phyloP scores from a whole-genome alignment of 179 eudicot genomes.

The Patellifolia procumbens region DNA sequence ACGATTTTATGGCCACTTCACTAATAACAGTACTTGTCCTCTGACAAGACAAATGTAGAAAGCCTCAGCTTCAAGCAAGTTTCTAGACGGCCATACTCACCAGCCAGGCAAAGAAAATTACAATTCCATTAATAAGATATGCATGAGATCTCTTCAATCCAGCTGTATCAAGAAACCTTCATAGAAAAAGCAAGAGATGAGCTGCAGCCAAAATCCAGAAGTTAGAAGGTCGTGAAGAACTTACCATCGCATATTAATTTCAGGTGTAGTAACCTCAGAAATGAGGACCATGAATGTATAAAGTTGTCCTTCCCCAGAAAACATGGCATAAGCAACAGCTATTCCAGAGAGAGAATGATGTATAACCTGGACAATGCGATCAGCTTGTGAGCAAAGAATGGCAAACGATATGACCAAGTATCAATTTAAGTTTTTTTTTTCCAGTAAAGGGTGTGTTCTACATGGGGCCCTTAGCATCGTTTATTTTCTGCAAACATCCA shows the following conservation, averaged over 20 bases:
- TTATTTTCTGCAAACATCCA: no score
- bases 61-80: not conserved
- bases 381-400: constrained; percentile 13
- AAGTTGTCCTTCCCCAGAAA: constrained; percentile 56
- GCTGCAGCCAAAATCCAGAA: constrained; percentile 1
- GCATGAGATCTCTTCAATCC: constrained; percentile 88
- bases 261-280: constrained; percentile 59
- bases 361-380: constrained; percentile 38
- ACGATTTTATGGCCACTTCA: not conserved
- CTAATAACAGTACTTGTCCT: not conserved
- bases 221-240: not conserved
- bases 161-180: constrained; percentile 88
- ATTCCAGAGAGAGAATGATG: constrained; percentile 51
- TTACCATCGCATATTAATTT: constrained; percentile 52
- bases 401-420: not conserved
- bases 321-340: constrained; percentile 53
- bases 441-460: not conserved
- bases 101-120: constrained; percentile 95
- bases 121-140: constrained; percentile 85
- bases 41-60: not conserved
- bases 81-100: no score
- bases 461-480: no score
- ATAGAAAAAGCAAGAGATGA: constrained; percentile 12
- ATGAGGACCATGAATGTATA: constrained; percentile 60
- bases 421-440: not conserved